Evolutionary conservation across 805 yeast genomes (phyloP), one percentile per base, ranked within the genome.

Genomic region (Cyberlindnera bimundalis): DNA sequence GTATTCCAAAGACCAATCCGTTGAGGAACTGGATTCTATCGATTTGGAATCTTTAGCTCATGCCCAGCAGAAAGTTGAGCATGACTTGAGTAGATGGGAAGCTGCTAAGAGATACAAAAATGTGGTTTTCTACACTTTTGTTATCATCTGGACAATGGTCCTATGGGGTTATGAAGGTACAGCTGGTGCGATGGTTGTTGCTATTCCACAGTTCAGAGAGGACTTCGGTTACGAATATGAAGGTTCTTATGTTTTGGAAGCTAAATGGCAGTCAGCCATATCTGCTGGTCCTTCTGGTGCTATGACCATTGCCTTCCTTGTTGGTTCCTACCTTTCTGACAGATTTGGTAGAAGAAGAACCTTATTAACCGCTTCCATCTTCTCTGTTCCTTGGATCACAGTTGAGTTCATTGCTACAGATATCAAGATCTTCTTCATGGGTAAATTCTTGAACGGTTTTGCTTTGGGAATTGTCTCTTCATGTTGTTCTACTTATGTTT

Each of bases 211-310:
- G 37, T 59, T 52, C 58, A 61, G 58, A 59, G 53, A 52, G 63
- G 73, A 47, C 46, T 59, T 39, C 48, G 62, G 58, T 53, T 52
- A 52, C 9, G 45, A 46, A n/a, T 57, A 53, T 23, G 53, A 46
- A 1, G 59, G 51, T 12, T 44, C 42, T n/a, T 68, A 62, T 46
- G 62, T 62, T 26, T 48, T 71, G 20, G 61, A 65, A 17, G 65
- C 70, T 27, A 55, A 55, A 18, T 69, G 74, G 75, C 76, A 71
- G 47, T 62, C 70, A 18, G 69, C 66, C 18, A 56, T 70, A 34
- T 46, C 58, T 29, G 62, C 59, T 35, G 55, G 47, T 13, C 53
- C 58, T 16, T 43, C 51, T 15, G 64, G 49, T 29, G 57, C 68
- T 30, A 48, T 57, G 18, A 56, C 61, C 21, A 24, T 65, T 21